Evolutionary conservation across 2,329 filamentous ascomycete species (phyloP), one percentile per base, ranked within the genome.

Genomic region (Curvularia eragrostidis): DNA sequence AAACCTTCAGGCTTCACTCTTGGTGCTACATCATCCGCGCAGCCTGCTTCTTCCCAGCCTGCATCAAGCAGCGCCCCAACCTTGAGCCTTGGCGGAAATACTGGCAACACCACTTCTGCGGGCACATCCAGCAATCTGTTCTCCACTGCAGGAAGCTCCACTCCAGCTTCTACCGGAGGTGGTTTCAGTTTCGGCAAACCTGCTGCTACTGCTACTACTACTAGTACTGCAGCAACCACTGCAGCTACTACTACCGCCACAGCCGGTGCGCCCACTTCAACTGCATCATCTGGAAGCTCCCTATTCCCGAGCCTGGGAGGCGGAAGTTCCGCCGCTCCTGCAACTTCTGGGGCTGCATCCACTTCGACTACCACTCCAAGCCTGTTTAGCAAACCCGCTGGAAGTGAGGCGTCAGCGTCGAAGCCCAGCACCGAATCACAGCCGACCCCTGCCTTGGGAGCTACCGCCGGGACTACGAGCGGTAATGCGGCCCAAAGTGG

Each of bases 401-500:
- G 68, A 19, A 63, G 60, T 18, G 61, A 63, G 54, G 63, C 65
- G 39, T 56, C 60, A 41, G 43, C 65, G 24, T 47, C 63, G 34
- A 58, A 61, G n/a, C 69, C 70, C n/a, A 64, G 66, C 32, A 50
- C 66, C 12, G 61, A 76, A 8, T 63, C 76, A 32, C 58, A 63
- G n/a, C 43, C 66, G 19, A 58, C 67, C 21, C 21, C 61, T 9
- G 55, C 54, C 9, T 52, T 64, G 32, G 67, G 64, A 48, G 56
- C 62, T n/a, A 61, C 67, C 18, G 48, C 58, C 34, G 62, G 55
- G 9, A 42, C 52, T 65, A 38, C 65, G 13, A 56, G 54, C 30
- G 65, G 58, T 19, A 69, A 71, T 58, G 67, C 71, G 42, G 46
- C 61, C 7, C 70, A 71, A 52, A 62, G 54, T 23, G 82, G 74